These are phyloP conservation scores for Fallopia convolvulus DNA, from an alignment of 148 eudicot genomes.

Conservation along the genomic window DNA sequence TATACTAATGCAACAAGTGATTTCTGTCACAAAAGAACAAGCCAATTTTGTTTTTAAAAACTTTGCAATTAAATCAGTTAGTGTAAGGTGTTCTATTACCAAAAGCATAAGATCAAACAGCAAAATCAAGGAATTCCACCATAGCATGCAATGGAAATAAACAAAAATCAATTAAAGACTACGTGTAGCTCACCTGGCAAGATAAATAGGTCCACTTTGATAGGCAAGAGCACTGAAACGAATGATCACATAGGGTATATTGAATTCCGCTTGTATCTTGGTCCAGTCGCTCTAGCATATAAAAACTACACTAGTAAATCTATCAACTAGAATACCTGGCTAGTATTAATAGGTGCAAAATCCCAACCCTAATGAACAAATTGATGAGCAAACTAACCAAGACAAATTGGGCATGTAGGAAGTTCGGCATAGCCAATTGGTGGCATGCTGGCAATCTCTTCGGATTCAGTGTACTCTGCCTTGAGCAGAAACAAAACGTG, in stretches of 20 bases:
- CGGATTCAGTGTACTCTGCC: slow-evolving; percentile 42
- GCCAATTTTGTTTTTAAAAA: not conserved
- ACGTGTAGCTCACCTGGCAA: slow-evolving; percentile 54
- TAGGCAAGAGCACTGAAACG: slow-evolving; percentile 78
- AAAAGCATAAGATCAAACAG: not conserved
- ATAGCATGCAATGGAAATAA: not conserved
- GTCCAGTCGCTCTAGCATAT: slow-evolving; percentile 75
- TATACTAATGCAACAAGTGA: not conserved
- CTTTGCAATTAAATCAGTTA: not conserved
- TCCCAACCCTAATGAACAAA: too few species aligned
- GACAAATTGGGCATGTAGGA: slow-evolving; percentile 93
- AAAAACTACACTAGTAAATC: slow-evolving; percentile 3
- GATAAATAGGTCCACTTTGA: slow-evolving; percentile 89
- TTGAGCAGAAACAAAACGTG: slow-evolving; percentile 57
- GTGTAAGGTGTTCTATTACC: too few species aligned
- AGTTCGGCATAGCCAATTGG: slow-evolving; percentile 61
- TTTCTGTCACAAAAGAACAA: not conserved
- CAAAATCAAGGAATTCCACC: not conserved
- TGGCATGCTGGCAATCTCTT: slow-evolving; percentile 54
- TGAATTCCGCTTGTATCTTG: slow-evolving; percentile 94
- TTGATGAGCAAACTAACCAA: slow-evolving; percentile 41
- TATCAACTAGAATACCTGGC: not conserved
- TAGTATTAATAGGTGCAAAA: not conserved
- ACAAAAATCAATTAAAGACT: not conserved
- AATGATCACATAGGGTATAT: slow-evolving; percentile 74